phyloP scores from a whole-genome alignment of 164 flowering plant species.

The Berberis vulgaris region DNA sequence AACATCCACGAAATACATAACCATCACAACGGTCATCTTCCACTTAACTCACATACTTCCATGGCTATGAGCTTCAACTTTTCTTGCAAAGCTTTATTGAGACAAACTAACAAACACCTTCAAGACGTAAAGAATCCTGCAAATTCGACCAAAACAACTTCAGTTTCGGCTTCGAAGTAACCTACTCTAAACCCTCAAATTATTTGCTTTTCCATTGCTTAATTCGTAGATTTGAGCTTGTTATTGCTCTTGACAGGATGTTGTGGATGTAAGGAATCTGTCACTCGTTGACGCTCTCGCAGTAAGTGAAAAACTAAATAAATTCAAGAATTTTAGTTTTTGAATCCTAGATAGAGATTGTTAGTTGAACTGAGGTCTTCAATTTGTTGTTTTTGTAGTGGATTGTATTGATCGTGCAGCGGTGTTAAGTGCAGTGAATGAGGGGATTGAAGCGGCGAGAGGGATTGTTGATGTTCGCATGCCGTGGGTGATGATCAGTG shows the following conservation, averaged over 20 bases:
- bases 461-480: conserved; percentile 37
- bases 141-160: conserved; percentile 26
- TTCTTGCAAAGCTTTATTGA: no score
- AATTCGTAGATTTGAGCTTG: not conserved
- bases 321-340: not conserved
- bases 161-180: conserved; percentile 61
- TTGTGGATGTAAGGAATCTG: conserved; percentile 70
- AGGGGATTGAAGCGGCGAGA: conserved; percentile 67
- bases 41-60: no score
- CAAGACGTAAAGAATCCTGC: conserved; percentile 29
- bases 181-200: no score
- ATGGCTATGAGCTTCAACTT: no score
- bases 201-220: not conserved
- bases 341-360: not conserved
- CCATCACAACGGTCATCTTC: no score
- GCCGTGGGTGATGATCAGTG: conserved; percentile 90
- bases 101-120: not conserved
- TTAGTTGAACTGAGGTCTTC: not conserved
- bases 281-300: conserved; percentile 80
- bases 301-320: conserved; percentile 38
- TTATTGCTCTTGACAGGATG: conserved; percentile 35
- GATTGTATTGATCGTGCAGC: conserved; percentile 79
- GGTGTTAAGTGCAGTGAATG: conserved; percentile 72
- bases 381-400: conserved; percentile 27
- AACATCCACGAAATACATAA: no score